Base-by-base conservation (phyloP, 2,329 filamentous ascomycete genomes). In the Penicillium sclerotigenum region DNA sequence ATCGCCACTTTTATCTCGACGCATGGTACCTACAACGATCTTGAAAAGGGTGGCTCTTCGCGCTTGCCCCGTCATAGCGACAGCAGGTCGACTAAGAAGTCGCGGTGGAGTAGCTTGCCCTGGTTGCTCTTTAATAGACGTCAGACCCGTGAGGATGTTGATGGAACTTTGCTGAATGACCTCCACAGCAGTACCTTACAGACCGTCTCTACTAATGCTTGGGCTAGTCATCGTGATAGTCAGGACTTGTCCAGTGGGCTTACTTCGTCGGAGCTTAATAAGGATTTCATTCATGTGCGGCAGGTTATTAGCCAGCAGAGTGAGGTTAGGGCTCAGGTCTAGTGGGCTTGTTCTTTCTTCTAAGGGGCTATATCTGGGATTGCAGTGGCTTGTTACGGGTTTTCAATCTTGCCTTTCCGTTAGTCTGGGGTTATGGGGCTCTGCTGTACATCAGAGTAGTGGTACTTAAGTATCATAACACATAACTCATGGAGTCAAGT, bases 241-340 rank as follows among this genome's bases (percentile, higher is more conserved):
- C 57, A 59, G 38, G 68, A 71, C 20, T 47, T 64, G 20, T 58
- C 56, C 0, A 34, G 31, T 13, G 51, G 51, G 2, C 52, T 60
- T n/a, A 28, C 33, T 31, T 54, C 58, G 1, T 54, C 53, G 18
- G 26, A 34, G 18, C 26, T 26, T 5, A 54, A 34, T 28, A 59
- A 58, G 13, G 64, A 64, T 16, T 65, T 65, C 29, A 73, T 73
- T 47, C 66, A 64, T 33, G 63, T 73, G 6, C 70, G 68, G 55
- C 70, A 69, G 46, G 68, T 71, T 3, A 71, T 73, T 37, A 65
- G 59, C 37, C 71, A 73, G 58, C 64, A 71, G 54, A 70, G 65
- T 20, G 67, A 71, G 59, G 13, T 68, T 34, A 59, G 65, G 10
- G 24, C 59, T n/a, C 68, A 61, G 8, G n/a, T 42, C 31, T 34